Base-by-base conservation (phyloP, 2,329 filamentous ascomycete species). In the Verticillium albo-atrum region DNA sequence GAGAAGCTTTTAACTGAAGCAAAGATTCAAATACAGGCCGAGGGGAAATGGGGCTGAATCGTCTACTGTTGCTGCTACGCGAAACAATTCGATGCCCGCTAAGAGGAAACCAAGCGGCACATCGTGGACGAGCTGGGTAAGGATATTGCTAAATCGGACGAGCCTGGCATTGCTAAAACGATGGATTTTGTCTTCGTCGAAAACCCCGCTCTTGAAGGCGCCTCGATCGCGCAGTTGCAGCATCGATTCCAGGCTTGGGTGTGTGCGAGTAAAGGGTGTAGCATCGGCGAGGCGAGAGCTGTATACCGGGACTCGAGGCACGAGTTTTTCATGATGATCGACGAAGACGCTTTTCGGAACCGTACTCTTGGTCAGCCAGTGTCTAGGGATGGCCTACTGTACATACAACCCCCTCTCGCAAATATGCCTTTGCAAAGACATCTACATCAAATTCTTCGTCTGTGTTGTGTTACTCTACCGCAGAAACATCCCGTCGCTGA, bases 141-240 rank as follows among this genome's bases (percentile, higher is more conserved):
- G 28, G 27, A 52, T 20, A 37, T 58, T 35, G 32, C 42, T 25
- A 35, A 58, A 57, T 62, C 62, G 14, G 60, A 62, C 23, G 60
- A 57, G 30, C 63, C 62, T 25, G 55, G 54, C 3, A 53, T 62
- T 47, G 23, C 37, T 17, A 58, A 65, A 6, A 56, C 34, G 14
- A 61, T 65, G 62, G 63, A 65, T 26, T 62, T 56, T 20, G 37
- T 59, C 50, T 65, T 63, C 27, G 57, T 65, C 23, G 62, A 61
- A 30, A 62, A 63, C 34, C 57, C 53, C 17, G 42, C 53, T n/a
- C 62, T 65, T 51, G 63, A 65, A 26, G 62, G 63, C 50, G 62
- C 57, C 55, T 62, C 60, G 53, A 51, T 55, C 20, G 57, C 60
- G 17, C 57, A 63, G 28, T 57, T 65, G 23, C 47, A 54, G 54